Base-by-base conservation (phyloP, 306 rosid genomes). In the Acacia melanoxylon region DNA sequence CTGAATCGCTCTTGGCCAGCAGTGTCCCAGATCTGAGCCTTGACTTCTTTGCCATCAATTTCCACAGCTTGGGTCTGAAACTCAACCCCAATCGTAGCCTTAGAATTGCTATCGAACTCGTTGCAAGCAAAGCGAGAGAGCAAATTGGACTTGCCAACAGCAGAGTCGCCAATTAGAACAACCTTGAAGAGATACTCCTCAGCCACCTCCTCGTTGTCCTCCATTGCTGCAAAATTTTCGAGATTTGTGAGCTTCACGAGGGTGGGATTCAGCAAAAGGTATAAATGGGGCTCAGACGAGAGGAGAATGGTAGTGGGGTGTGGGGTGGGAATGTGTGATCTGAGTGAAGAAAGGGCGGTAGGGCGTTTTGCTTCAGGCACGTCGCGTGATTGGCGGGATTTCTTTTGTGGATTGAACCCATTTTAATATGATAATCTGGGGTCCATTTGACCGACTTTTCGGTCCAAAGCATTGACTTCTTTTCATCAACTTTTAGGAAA, bases 1-100 rank as follows among this genome's bases (percentile, higher is more conserved):
- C 98, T 81, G 80, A 94, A 94, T 0, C 97, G 89, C 51, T 94
- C 97, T 72, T 94, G 98, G 0, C 98, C 98, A 3, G 97, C 98
- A 20, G 98, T 94, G 82, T 94, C 98, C 98, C 98, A 94, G 94
- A 94, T 94, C 97, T 92, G 97, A 24, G 98, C 97, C 82, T 94
- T 94, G 4, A 94, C 78, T 88, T 89, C 88, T 51, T 91, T 91
- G 8, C 98, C 98, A 10, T 94, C 97, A 62, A 94, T 94, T 3
- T 91, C 97, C 44, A 92, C 92, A 0, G 77, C 88, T 63, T 91
- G 97, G 16, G 97, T 94, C 86, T 92, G 98, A 48, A 94, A 94
- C 84, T 94, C 98, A 0, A 94, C 98, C 0, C 97, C 97, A 22
- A 94, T 94, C 0, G 98, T 94, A 3, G 98, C 98, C 87, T 94